A percentile compares a stretch with the other conserved stretches of the same genome.
These are phyloP conservation scores for Lineolata rhizophorae DNA, from an alignment of 495 filamentous ascomycete genomes.

Conservation along the genomic window DNA sequence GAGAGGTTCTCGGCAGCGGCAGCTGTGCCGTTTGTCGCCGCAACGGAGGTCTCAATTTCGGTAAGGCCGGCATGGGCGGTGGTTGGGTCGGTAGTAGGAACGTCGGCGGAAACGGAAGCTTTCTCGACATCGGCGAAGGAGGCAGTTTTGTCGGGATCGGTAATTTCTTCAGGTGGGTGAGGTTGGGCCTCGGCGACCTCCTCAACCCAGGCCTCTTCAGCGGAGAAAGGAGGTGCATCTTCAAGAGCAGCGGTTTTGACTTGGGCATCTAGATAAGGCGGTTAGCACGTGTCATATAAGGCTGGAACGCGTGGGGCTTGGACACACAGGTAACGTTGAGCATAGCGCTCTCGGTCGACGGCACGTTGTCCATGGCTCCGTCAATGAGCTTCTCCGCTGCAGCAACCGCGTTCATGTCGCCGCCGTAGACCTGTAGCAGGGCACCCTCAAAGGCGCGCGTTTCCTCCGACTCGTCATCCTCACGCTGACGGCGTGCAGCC, in stretches of 20 bases:
- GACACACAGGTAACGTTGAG: constrained; percentile 61
- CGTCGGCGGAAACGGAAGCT: too few species aligned
- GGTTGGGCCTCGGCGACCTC: constrained; percentile 23
- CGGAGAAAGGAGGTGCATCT: constrained; percentile 24
- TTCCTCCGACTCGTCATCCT: constrained; percentile 43
- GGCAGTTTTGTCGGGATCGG: too few species aligned
- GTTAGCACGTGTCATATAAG: background rate
- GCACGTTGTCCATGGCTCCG: constrained; percentile 51
- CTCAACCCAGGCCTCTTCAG: constrained; percentile 24
- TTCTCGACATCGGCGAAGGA: too few species aligned
- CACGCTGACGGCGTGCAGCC: constrained; percentile 35
- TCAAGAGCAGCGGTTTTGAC: constrained; percentile 40
- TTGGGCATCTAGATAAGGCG: constrained; percentile 29
- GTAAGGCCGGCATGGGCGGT: constrained; percentile 54
- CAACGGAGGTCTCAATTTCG: constrained; percentile 32
- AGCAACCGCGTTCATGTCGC: constrained; percentile 56
- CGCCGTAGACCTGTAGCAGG: constrained; percentile 71
- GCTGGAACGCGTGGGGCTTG: background rate
- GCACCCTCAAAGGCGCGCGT: constrained; percentile 77
- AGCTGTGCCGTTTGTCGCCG: constrained; percentile 11
- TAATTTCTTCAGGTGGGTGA: constrained; percentile 13
- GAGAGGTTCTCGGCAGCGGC: constrained; percentile 24
- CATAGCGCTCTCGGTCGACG: constrained; percentile 35
- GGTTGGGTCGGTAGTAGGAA: constrained; percentile 45
- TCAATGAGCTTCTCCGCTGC: constrained; percentile 71